Conservation (phyloP, 345 rosid genomes). For the Pugionium cornutum region DNA sequence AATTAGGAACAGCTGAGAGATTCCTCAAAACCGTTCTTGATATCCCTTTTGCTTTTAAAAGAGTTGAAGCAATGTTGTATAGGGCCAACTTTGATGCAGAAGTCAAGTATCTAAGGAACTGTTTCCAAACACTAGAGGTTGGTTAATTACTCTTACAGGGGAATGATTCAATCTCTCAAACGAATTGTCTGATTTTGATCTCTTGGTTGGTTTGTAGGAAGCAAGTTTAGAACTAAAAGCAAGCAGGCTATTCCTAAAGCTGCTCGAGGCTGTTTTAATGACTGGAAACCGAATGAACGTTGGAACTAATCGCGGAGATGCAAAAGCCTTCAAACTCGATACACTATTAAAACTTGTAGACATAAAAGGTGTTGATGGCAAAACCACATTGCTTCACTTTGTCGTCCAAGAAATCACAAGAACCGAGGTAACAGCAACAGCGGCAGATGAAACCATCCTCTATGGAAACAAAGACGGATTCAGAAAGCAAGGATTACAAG, state of each 20-base stretch:
- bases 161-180: not conserved
- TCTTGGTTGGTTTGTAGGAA: conserved; percentile 45
- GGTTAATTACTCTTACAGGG: conserved; percentile 29
- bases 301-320: conserved; percentile 97
- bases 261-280: conserved; percentile 92
- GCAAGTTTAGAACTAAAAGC: conserved; percentile 91
- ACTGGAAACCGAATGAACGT: conserved; percentile 96
- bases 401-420: conserved; percentile 97
- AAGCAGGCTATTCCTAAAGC: conserved; percentile 89
- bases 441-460: conserved; percentile 43
- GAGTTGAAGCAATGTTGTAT: conserved; percentile 96
- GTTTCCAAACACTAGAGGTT: conserved; percentile 89
- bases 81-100: conserved; percentile 94
- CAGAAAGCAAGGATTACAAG: conserved; percentile 84
- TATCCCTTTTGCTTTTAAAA: conserved; percentile 88
- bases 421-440: conserved; percentile 53
- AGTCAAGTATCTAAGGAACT: conserved; percentile 77
- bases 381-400: conserved; percentile 94
- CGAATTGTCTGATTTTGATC: not conserved
- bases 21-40: conserved; percentile 89
- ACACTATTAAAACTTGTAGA: conserved; percentile 95
- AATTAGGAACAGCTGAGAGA: conserved; percentile 88
- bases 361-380: conserved; percentile 92
- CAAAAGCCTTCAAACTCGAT: conserved; percentile 96
- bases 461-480: conserved; percentile 64